Evolutionary conservation across 352 stramenopile species (phyloP), one percentile per base, ranked within the genome.

Genomic region (Pythium graminicola): DNA sequence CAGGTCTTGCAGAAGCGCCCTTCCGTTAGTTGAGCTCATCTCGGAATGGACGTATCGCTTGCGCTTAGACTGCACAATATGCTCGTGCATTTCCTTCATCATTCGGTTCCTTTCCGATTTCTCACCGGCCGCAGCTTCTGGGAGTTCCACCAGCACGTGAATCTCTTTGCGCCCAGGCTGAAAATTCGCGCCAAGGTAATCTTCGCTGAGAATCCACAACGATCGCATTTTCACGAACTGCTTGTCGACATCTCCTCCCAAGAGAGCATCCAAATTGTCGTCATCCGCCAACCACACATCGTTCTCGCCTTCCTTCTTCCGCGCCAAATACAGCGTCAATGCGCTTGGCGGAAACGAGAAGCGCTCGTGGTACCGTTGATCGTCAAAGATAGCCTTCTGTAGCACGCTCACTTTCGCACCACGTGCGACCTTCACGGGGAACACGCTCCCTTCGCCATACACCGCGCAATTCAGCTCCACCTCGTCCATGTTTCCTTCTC

Each of bases 21-120:
- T 44, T 32, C 53, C 52, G 24, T 62, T 43, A 26, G 13, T 66
- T 14, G 58, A 69, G 41, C 24, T 40, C 36, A 66, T 31, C 20
- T 56, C 17, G 11, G 66, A 73, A 43, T 66, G 62, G 38, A 24
- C 27, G 46, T 69, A 73, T 57, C 31, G 23, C 53, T 71, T 61
- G 6, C 60, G 59, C 43, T 66, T 67, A 6, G 6, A 46, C 52
- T 27, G 17, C 39, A 45, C 39, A 45, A 45, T 28, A 4, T 28
- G 39, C 52, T 50, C 52, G 57, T 45, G 51, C 53, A 56, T 41
- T 22, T 54, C 55, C 14, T 62, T 27, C 17, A 57, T 32, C 42
- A 49, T 24, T 32, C 55, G 48, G 4, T 31, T 39, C 27, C 31
- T 57, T 19, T 10, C 7, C 23, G 44, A 45, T 22, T 27, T 29